Percentiles rank a stretch among this genome's conserved stretches.
Evolutionary conservation across 805 yeast genomes (phyloP).

Genomic region (Debaryomyces hansenii): DNA sequence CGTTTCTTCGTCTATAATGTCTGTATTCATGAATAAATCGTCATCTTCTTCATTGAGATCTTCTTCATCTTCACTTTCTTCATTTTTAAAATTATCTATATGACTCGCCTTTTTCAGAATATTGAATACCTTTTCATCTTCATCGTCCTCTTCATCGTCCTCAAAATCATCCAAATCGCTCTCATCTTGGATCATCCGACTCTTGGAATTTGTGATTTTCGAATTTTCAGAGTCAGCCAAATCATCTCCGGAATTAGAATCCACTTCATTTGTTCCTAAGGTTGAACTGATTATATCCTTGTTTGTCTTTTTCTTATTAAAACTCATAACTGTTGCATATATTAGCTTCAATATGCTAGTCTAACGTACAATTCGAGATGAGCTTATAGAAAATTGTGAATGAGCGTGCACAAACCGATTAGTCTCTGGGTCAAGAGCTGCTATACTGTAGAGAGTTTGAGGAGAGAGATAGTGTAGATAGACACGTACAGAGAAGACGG

Average conservation of each 20-base stretch:
- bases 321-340: no score
- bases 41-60: conserved; percentile 8
- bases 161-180: conserved; percentile 9
- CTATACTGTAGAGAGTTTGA: no score
- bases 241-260: neutral
- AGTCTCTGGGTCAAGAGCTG: neutral
- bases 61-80: conserved; percentile 8
- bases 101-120: conserved; percentile 3
- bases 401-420: neutral
- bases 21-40: conserved; percentile 6
- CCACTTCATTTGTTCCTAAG: no score
- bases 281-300: neutral
- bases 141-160: conserved; percentile 14
- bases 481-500: no score
- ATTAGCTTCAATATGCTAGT: no score
- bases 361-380: neutral
- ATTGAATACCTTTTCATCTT: conserved; percentile 5
- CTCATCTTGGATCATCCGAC: conserved; percentile 2
- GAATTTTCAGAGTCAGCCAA: neutral
- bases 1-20: conserved; percentile 11
- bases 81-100: neutral
- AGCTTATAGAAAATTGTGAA: neutral
- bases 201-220: neutral
- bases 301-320: no score
- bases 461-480: no score